Base-by-base conservation (phyloP, 106 monocot species). In the Hemerocallis citrina region DNA sequence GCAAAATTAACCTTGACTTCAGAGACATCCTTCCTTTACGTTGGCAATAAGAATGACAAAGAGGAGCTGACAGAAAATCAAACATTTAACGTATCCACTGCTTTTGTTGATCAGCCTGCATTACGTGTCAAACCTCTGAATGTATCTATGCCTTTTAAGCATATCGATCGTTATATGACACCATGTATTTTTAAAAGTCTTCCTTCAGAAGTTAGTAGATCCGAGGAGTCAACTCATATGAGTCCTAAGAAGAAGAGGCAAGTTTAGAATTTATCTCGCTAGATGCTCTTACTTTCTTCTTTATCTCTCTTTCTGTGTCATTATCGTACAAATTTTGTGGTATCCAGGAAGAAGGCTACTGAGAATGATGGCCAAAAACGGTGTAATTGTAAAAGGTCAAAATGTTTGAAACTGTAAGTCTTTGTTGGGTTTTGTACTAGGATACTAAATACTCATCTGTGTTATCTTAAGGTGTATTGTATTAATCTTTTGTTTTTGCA, bases 401-500 rank as follows among this genome's bases (percentile, higher is more conserved):
- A 85, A 40, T 85, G 85, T 63, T 64, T 81, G 67, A 85, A 85
- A 63, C 76, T 85, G 85, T 85, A 74, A 80, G 77, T 63, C n/a
- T 32, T 30, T 57, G 14, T 35, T 72, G n/a, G 3, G 37, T 49
- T 27, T 52, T 59, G 29, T 11, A 46, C 58, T 17, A 57, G 30
- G n/a, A 49, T 50, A 30, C 50, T 61, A 35, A 10, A 38, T 36
- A 13, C 40, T 59, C 46, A 20, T 37, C 22, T 11, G 11, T 36
- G 5, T 23, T 54, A 67, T 31, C 15, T 24, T 77, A 25, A 39
- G 34, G 0, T 12, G 34, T 68, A 43, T 50, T 9, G 16, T 45
- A n/a, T 33, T 42, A 25, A 51, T 36, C 21, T 50, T 61, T 32
- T 27, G 9, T 45, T 48, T 57, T 54, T 71, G 33, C 78, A 86